phyloP scores from a whole-genome alignment of 805 yeast species.

The Jamesozyma spencerorum region DNA sequence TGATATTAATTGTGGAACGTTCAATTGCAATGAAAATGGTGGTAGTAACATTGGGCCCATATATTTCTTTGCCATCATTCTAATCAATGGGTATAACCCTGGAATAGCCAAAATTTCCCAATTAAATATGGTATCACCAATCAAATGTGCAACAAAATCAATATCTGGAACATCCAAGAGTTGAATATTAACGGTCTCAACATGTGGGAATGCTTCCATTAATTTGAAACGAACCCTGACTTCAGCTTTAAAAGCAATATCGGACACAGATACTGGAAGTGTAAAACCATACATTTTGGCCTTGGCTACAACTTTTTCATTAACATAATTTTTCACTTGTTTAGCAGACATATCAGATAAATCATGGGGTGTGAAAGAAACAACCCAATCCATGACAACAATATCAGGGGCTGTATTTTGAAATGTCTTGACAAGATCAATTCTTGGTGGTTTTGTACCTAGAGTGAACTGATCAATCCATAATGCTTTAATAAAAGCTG shows the following conservation, averaged over 20 bases:
- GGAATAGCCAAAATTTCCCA: conserved; percentile 85
- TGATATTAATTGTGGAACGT: conserved; percentile 80
- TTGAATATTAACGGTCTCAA: conserved; percentile 82
- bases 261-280: conserved; percentile 70
- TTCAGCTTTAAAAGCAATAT: conserved; percentile 65
- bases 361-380: conserved; percentile 88
- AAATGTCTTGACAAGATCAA: conserved; percentile 82
- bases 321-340: conserved; percentile 75
- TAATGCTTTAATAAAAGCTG: conserved; percentile 71
- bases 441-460: conserved; percentile 93
- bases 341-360: conserved; percentile 74
- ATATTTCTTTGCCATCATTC: conserved; percentile 76
- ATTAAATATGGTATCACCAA: conserved; percentile 76
- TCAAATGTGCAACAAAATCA: conserved; percentile 65
- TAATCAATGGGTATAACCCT: conserved; percentile 73
- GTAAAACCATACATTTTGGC: conserved; percentile 75
- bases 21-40: conserved; percentile 89
- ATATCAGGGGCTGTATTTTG: conserved; percentile 86
- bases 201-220: conserved; percentile 86
- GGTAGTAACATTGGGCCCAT: conserved; percentile 80
- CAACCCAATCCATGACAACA: conserved; percentile 96
- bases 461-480: conserved; percentile 85
- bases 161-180: conserved; percentile 79
- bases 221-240: conserved; percentile 78
- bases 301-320: conserved; percentile 70